phyloP scores from a whole-genome alignment of 306 rosid genomes.

The Cucumis melo region DNA sequence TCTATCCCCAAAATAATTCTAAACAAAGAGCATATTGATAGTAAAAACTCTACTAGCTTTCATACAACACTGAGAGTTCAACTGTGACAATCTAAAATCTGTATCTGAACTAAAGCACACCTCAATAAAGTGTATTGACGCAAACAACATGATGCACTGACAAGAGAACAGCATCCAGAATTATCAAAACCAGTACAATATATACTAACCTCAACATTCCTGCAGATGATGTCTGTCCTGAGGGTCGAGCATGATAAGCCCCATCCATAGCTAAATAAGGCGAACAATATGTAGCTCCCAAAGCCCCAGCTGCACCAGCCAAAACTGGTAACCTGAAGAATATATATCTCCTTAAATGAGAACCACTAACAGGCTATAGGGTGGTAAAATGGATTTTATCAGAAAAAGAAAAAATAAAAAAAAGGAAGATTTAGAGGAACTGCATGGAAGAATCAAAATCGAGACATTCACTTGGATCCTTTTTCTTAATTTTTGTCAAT shows the following conservation, averaged over 20 bases:
- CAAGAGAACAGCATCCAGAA: not conserved
- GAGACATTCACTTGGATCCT: too few relatives aligned
- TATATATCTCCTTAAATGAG: not conserved
- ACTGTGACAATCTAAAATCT: not conserved
- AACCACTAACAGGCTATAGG: not conserved
- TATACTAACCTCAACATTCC: slow-evolving; percentile 40
- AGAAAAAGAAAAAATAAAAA: not conserved
- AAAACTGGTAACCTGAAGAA: slow-evolving; percentile 68
- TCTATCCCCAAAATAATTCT: not conserved
- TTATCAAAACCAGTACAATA: not conserved
- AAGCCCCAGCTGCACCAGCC: slow-evolving; percentile 92
- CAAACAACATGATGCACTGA: not conserved
- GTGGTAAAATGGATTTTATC: not conserved
- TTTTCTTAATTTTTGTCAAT: not conserved
- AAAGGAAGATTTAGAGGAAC: not conserved
- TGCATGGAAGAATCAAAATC: not conserved
- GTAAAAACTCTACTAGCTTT: not conserved
- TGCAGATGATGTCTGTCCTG: slow-evolving; percentile 59
- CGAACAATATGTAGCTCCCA: slow-evolving; percentile 70
- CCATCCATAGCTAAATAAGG: slow-evolving; percentile 82
- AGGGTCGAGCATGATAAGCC: slow-evolving; percentile 54
- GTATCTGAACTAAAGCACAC: not conserved
- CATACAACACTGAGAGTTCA: not conserved
- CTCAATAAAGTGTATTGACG: not conserved
- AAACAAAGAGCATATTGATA: not conserved